A percentile compares a stretch with the other conserved stretches of the same genome.
Conservation (phyloP, 1,284 basidiomycete genomes). For the Athelia sp. region DNA sequence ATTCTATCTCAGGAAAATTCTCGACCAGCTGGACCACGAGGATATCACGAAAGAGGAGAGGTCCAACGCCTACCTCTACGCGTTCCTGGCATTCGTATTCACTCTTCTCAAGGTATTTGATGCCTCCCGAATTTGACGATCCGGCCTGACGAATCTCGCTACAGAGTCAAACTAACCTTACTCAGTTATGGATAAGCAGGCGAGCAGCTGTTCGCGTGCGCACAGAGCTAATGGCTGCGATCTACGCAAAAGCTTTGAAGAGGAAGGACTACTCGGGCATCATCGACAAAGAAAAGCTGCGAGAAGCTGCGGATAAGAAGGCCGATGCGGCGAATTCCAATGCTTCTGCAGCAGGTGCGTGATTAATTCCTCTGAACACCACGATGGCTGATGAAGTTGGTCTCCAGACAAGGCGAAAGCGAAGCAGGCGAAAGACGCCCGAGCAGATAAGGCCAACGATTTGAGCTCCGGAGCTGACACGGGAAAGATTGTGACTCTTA, state of each 20-base stretch:
- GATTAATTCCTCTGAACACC: too few relatives aligned
- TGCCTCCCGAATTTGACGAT: background rate
- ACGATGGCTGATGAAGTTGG: background rate
- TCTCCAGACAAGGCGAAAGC: conserved; percentile 10
- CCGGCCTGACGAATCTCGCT: conserved; percentile 3
- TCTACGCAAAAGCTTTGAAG: conserved; percentile 89
- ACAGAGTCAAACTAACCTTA: conserved; percentile 52
- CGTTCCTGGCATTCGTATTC: conserved; percentile 49
- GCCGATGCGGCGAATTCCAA: conserved; percentile 8
- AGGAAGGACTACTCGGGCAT: conserved; percentile 82
- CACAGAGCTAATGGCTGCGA: conserved; percentile 61
- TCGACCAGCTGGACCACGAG: background rate
- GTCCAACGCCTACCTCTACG: conserved; percentile 59
- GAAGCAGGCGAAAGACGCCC: conserved; percentile 18
- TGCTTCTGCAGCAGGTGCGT: too few relatives aligned
- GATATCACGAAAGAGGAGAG: conserved; percentile 15
- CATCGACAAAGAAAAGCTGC: conserved; percentile 43
- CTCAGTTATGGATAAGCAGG: conserved; percentile 64
- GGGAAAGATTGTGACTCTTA: conserved; percentile 70
- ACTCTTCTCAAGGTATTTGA: conserved; percentile 38
- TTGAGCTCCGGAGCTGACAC: conserved; percentile 68
- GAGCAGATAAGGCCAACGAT: conserved; percentile 49
- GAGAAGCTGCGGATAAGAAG: conserved; percentile 12
- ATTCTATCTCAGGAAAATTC: conserved; percentile 43
- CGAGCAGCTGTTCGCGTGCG: conserved; percentile 53